Evolutionary conservation across 2,329 filamentous ascomycete genomes (phyloP).

Genomic region (Monosporascus sp.): DNA sequence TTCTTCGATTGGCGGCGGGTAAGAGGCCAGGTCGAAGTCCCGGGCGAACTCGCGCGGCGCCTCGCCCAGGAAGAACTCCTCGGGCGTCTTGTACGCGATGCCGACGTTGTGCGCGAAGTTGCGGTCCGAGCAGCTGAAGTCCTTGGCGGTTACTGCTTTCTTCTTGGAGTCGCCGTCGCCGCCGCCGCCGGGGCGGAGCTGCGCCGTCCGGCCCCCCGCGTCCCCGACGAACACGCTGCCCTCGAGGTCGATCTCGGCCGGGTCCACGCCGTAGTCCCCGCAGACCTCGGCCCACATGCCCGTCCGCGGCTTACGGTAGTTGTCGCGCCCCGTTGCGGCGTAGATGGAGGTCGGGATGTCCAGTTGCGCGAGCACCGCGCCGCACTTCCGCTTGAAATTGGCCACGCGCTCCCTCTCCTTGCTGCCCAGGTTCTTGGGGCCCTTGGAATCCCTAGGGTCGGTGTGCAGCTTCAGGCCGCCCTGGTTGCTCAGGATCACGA

Average conservation of each 20-base stretch:
- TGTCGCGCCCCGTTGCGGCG: slow-evolving; percentile 77
- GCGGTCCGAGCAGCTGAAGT: slow-evolving; percentile 63
- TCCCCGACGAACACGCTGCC: slow-evolving; percentile 86
- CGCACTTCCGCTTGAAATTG: slow-evolving; percentile 80
- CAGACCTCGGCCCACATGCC: slow-evolving; percentile 77
- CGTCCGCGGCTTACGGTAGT: slow-evolving; percentile 77
- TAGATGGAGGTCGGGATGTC: slow-evolving; percentile 76
- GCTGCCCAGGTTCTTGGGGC: slow-evolving; percentile 49
- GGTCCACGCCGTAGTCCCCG: slow-evolving; percentile 54
- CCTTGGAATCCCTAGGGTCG: slow-evolving; percentile 57
- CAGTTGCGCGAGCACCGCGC: slow-evolving; percentile 62
- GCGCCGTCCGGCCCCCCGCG: slow-evolving; percentile 59
- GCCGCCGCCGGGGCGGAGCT: slow-evolving; percentile 31
- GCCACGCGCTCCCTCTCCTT: slow-evolving; percentile 52
- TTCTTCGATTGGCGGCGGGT: slow-evolving; percentile 37
- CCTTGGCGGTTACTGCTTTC: slow-evolving; percentile 35
- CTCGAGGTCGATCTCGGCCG: slow-evolving; percentile 59
- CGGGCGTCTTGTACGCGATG: slow-evolving; percentile 76
- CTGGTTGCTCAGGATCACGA: slow-evolving; percentile 87
- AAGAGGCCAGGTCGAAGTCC: slow-evolving; percentile 64
- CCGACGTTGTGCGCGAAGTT: slow-evolving; percentile 84
- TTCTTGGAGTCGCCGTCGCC: slow-evolving; percentile 37
- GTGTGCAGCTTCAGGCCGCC: slow-evolving; percentile 71
- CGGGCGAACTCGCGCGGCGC: slow-evolving; percentile 59
- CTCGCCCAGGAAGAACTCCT: slow-evolving; percentile 81